Evolutionary conservation across 306 rosid genomes (phyloP).

Genomic region (Lathyrus sativus): DNA sequence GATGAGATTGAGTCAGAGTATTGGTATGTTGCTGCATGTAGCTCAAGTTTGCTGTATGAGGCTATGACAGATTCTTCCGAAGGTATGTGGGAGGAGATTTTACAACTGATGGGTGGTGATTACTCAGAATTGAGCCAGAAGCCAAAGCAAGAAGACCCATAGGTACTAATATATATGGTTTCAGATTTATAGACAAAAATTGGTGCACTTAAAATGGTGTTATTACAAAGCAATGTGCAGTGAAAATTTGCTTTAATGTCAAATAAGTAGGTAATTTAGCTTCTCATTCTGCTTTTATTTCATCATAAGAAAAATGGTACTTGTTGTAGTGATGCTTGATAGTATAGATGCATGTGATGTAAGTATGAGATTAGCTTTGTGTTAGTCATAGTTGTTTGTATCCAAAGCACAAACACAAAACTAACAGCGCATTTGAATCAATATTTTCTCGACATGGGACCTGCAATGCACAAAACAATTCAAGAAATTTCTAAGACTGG

Average conservation of each 20-base stretch:
- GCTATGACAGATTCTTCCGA: constrained; percentile 66
- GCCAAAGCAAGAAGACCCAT: constrained; percentile 94
- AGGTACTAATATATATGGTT: constrained; percentile 42
- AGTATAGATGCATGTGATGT: constrained; percentile 25
- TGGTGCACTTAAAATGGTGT: constrained; percentile 35
- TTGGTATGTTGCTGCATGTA: constrained; percentile 97
- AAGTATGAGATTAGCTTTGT: constrained; percentile 29
- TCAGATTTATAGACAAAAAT: constrained; percentile 24
- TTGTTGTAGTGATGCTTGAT: constrained; percentile 41
- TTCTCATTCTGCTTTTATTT: constrained; percentile 15
- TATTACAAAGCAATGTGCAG: constrained; percentile 54
- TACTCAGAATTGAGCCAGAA: constrained; percentile 94
- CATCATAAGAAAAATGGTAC: constrained; percentile 18
- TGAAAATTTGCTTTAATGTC: constrained; percentile 50
- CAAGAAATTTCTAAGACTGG: neutral
- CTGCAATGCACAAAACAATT: neutral
- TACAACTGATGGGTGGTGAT: constrained; percentile 93
- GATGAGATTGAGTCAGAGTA: constrained; percentile 92
- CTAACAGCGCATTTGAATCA: neutral
- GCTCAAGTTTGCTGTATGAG: constrained; percentile 74
- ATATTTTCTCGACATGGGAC: neutral
- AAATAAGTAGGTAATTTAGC: constrained; percentile 39
- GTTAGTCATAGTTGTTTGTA: neutral
- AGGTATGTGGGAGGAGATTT: constrained; percentile 85
- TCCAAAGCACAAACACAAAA: constrained; percentile 5